Evolutionary conservation across 495 filamentous ascomycete species (phyloP).

Genomic region (Lophium mytilinum): DNA sequence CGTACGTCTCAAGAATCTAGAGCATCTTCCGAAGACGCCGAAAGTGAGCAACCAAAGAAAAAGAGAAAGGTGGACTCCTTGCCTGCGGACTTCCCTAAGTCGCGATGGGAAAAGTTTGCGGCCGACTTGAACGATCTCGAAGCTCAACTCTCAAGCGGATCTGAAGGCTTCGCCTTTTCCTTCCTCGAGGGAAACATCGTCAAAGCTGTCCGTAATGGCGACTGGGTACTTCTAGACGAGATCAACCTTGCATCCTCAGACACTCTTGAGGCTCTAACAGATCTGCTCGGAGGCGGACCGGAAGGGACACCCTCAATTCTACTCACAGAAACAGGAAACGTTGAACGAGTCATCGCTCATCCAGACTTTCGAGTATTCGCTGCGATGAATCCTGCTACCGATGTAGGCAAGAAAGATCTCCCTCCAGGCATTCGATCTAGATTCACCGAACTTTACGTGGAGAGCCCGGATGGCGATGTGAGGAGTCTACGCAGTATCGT

Average conservation of each 20-base stretch:
- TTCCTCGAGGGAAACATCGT: constrained; percentile 95
- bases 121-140: constrained; percentile 71
- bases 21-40: constrained; percentile 30
- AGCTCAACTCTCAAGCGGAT: constrained; percentile 65
- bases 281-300: constrained; percentile 63
- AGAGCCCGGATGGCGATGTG: constrained; percentile 74
- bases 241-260: constrained; percentile 94
- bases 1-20: constrained; percentile 33
- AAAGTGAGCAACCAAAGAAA: constrained; percentile 62
- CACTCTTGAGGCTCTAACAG: constrained; percentile 85
- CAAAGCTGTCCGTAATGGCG: constrained; percentile 82
- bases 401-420: constrained; percentile 90
- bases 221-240: constrained; percentile 97
- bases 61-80: constrained; percentile 68
- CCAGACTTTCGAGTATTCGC: constrained; percentile 93
- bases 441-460: constrained; percentile 91
- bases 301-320: constrained; percentile 68
- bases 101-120: constrained; percentile 74
- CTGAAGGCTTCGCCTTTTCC: constrained; percentile 81
- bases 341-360: constrained; percentile 81
- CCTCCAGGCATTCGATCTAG: constrained; percentile 74
- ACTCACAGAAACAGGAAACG: constrained; percentile 83
- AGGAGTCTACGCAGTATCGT: constrained; percentile 79
- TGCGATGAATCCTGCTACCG: constrained; percentile 98
- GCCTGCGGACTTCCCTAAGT: constrained; percentile 19